These are phyloP conservation scores for Fusarium austroafricanum DNA, from an alignment of 2,329 filamentous ascomycete genomes.

Conservation along the genomic window DNA sequence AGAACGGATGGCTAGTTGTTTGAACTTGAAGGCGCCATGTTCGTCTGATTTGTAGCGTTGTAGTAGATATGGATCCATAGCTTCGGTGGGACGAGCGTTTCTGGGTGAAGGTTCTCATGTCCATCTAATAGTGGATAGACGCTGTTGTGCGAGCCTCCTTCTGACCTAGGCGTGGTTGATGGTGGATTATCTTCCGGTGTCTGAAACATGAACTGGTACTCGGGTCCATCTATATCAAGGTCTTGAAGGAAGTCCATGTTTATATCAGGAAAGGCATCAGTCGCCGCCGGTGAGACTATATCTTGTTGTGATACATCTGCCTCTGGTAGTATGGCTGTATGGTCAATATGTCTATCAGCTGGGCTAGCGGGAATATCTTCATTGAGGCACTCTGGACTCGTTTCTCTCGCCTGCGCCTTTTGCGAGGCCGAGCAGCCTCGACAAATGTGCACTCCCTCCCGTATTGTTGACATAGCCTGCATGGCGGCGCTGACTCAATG, in stretches of 20 bases:
- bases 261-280: background rate
- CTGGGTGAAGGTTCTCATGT: background rate
- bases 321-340: fast-evolving
- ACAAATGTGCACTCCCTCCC: background rate
- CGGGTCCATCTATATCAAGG: background rate
- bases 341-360: fast-evolving
- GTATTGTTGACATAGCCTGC: background rate
- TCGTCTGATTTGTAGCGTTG: background rate
- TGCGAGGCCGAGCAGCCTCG: background rate
- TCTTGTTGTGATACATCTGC: fast-evolving
- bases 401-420: background rate
- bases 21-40: background rate
- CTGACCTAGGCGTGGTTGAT: fast-evolving
- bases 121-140: background rate
- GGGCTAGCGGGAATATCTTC: fast-evolving
- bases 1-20: background rate
- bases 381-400: background rate
- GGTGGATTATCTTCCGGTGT: background rate
- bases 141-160: fast-evolving
- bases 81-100: background rate
- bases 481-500: background rate
- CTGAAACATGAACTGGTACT: slow-evolving; percentile 13
- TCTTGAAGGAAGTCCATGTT: slow-evolving; percentile 12
- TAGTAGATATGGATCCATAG: slow-evolving; percentile 5
- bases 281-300: background rate